Conservation (phyloP, 805 yeast species). For the Wickerhamiella domercqiae region DNA sequence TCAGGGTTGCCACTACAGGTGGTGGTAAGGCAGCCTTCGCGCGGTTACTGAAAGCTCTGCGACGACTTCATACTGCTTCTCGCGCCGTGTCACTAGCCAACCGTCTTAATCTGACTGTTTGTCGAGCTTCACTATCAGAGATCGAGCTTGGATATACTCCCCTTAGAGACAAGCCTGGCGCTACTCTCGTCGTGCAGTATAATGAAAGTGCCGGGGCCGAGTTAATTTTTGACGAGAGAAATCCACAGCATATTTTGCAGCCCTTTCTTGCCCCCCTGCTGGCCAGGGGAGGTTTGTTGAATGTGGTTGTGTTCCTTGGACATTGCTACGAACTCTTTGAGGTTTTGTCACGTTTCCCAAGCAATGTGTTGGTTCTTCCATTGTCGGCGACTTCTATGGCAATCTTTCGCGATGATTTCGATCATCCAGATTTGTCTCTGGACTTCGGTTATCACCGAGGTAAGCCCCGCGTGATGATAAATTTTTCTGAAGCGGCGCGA, state of each 20-base stretch:
- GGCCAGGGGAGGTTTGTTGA: conserved; percentile 13
- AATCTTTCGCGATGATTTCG: conserved; percentile 6
- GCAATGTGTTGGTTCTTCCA: conserved; percentile 14
- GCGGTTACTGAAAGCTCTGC: conserved; percentile 5
- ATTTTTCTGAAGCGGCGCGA: conserved; percentile 12
- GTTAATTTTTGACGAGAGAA: conserved; percentile 9
- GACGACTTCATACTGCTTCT: conserved; percentile 13
- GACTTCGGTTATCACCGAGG: conserved; percentile 13
- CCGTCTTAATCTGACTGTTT: conserved; percentile 8
- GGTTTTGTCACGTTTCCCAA: conserved; percentile 3
- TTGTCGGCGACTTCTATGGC: conserved; percentile 14
- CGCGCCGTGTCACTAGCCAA: conserved; percentile 14
- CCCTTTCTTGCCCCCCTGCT: conserved; percentile 17
- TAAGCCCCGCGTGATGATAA: conserved; percentile 9
- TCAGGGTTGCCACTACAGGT: conserved; percentile 3
- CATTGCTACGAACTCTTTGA: conserved; percentile 14
- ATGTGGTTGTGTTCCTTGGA: conserved; percentile 10
- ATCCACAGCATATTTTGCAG: conserved; percentile 16
- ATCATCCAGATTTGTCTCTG: conserved; percentile 10
- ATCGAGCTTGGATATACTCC: conserved; percentile 14
- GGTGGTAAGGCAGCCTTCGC: conserved; percentile 1
- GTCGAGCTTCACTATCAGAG: conserved; percentile 11
- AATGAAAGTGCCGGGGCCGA: conserved; percentile 5
- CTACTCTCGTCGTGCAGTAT: conserved; percentile 5
- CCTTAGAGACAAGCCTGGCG: conserved; percentile 7